Percentiles rank a stretch among this genome's conserved stretches.
These are phyloP conservation scores for Chlamydomonas asymmetrica DNA, from an alignment of 139 green algal genomes.

Conservation along the genomic window DNA sequence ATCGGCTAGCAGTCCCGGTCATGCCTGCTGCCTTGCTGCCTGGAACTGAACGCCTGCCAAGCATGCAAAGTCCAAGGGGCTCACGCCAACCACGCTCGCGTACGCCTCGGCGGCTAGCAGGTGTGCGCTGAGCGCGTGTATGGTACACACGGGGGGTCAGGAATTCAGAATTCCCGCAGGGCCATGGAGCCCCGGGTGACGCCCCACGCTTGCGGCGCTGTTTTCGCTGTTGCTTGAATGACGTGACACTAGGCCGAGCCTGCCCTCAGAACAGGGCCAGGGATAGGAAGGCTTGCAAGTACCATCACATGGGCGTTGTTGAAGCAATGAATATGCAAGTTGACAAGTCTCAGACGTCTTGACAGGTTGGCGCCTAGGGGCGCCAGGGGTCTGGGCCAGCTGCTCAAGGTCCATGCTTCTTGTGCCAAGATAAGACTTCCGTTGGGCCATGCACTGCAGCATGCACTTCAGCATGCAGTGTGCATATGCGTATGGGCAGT, in stretches of 20 bases:
- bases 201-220: background rate
- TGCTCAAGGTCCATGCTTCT: background rate
- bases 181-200: constrained; percentile 52
- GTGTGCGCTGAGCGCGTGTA: too few relatives aligned
- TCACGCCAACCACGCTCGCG: constrained; percentile 60
- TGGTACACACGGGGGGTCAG: constrained; percentile 48
- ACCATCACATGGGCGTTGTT: too few relatives aligned
- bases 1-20: too few relatives aligned
- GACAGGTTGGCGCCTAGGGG: too few relatives aligned
- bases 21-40: too few relatives aligned
- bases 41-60: too few relatives aligned
- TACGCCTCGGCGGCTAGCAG: constrained; percentile 54
- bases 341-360: too few relatives aligned
- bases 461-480: too few relatives aligned
- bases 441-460: background rate
- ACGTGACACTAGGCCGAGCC: background rate
- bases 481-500: too few relatives aligned
- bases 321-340: too few relatives aligned
- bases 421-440: background rate
- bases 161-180: constrained; percentile 62
- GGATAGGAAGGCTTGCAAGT: background rate
- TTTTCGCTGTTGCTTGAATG: background rate
- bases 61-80: constrained; percentile 57
- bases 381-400: too few relatives aligned
- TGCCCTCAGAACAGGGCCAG: background rate